A percentile compares a stretch with the other conserved stretches of the same genome.
phyloP scores from a whole-genome alignment of 352 stramenopile species.

The Plasmopara halstedii region DNA sequence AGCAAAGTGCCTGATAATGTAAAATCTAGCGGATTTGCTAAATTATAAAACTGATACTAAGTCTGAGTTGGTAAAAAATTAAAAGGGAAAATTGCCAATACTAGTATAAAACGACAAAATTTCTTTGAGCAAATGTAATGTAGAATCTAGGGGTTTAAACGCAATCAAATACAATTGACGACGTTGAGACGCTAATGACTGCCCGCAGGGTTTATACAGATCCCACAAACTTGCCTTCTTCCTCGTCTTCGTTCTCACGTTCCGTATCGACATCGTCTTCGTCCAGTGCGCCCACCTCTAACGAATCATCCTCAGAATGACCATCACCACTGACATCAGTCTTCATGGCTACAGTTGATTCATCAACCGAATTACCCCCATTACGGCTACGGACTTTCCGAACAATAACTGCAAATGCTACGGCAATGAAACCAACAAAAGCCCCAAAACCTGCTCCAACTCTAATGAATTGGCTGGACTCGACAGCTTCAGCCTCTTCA shows the following conservation, averaged over 20 bases:
- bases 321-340: constrained; percentile 28
- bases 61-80: no score
- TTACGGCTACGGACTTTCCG: constrained; percentile 18
- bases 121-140: no score
- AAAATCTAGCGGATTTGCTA: no score
- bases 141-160: not conserved
- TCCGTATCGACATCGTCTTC: constrained; percentile 14
- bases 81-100: no score
- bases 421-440: constrained; percentile 23
- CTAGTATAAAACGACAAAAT: no score
- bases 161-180: constrained; percentile 18
- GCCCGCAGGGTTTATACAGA: constrained; percentile 32
- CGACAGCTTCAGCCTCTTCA: constrained; percentile 10
- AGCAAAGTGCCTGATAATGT: no score
- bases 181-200: constrained; percentile 7
- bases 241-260: constrained; percentile 17
- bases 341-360: constrained; percentile 29
- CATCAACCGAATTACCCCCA: constrained; percentile 19
- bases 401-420: constrained; percentile 22
- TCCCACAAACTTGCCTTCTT: constrained; percentile 48
- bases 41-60: no score
- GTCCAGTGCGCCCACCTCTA: constrained; percentile 27
- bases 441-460: constrained; percentile 16
- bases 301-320: constrained; percentile 23
- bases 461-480: constrained; percentile 18